Evolutionary conservation across 2,329 filamentous ascomycete species (phyloP).

Genomic region (Phyllosticta citrichinensis): DNA sequence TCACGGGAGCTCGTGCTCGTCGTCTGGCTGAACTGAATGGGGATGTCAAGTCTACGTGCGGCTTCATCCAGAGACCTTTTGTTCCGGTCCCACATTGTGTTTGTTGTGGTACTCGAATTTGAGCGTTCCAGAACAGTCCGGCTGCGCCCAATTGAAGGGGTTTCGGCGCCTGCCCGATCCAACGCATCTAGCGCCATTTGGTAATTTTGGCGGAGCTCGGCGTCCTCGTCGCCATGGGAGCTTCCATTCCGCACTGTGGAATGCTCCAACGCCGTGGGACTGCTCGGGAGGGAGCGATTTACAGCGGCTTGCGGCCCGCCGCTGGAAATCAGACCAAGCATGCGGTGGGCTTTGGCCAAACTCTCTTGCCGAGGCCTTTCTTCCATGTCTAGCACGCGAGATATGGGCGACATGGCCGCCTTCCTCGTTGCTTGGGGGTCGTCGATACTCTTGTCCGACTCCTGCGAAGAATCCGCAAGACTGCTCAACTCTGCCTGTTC

Average conservation of each 20-base stretch:
- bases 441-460: conserved; percentile 19
- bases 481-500: conserved; percentile 25
- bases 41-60: conserved; percentile 3
- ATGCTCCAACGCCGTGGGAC: conserved; percentile 1
- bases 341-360: conserved; percentile 31
- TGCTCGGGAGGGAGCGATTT: conserved; percentile 9
- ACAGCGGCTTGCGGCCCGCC: conserved; percentile 12
- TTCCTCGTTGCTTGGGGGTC: background rate
- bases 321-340: conserved; percentile 25
- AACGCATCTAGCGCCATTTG: conserved; percentile 26
- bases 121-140: conserved; percentile 5
- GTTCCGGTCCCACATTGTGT: conserved; percentile 7
- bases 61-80: conserved; percentile 7
- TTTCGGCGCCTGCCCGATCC: conserved; percentile 3
- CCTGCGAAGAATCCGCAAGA: background rate
- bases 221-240: background rate
- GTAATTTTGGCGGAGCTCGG: conserved; percentile 29
- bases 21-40: background rate
- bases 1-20: background rate
- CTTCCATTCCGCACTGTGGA: background rate
- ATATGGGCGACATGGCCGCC: conserved; percentile 4
- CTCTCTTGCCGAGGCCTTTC: conserved; percentile 15
- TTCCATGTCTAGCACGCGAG: conserved; percentile 2
- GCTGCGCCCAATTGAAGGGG: conserved; percentile 7
- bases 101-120: conserved; percentile 1